Evolutionary conservation across 345 rosid genomes (phyloP).

Genomic region (Eucalyptus tenuipes): DNA sequence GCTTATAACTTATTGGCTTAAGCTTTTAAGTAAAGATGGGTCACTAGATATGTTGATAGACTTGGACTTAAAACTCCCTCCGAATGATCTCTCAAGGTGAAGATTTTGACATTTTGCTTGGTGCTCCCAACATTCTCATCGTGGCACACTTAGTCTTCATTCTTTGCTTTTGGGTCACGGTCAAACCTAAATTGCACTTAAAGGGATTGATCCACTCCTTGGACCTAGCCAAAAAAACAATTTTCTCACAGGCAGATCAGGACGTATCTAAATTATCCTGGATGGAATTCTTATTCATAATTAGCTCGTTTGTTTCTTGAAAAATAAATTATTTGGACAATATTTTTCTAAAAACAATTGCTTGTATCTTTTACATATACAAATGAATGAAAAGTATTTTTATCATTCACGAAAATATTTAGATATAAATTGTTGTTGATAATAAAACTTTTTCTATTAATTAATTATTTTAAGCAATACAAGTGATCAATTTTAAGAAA

Average conservation of each 20-base stretch:
- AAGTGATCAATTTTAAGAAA: too few relatives aligned
- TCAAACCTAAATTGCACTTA: not conserved
- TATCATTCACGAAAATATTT: not conserved
- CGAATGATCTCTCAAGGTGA: not conserved
- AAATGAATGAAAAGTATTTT: too few relatives aligned
- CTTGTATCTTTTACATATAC: not conserved
- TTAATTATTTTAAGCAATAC: too few relatives aligned
- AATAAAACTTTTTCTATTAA: too few relatives aligned
- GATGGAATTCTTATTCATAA: not conserved
- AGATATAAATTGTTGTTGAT: too few relatives aligned
- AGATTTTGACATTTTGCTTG: not conserved
- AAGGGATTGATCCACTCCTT: not conserved
- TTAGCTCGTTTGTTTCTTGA: rapidly evolving
- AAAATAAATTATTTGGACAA: not conserved
- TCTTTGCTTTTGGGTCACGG: not conserved
- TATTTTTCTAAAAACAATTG: not conserved
- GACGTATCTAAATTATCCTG: not conserved
- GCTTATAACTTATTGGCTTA: not conserved
- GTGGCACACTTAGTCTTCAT: not conserved
- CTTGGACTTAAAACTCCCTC: not conserved
- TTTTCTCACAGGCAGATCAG: not conserved
- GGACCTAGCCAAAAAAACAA: not conserved
- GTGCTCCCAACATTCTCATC: not conserved
- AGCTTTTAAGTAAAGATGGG: not conserved
- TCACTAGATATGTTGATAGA: not conserved